phyloP scores from a whole-genome alignment of 2,329 filamentous ascomycete genomes.

The Penicillium sp. region DNA sequence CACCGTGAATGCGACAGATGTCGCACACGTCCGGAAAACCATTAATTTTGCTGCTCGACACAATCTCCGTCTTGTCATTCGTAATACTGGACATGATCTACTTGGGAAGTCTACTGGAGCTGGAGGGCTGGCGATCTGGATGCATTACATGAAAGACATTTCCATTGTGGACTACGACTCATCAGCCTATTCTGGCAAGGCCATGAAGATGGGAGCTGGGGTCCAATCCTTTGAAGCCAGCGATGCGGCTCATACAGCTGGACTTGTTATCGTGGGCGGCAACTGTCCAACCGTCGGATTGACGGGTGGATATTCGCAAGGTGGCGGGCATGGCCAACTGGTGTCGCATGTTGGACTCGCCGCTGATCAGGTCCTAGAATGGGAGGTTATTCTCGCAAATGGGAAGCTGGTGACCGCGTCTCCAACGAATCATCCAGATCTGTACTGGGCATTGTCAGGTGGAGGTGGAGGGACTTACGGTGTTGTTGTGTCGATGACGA shows the following conservation, averaged over 20 bases:
- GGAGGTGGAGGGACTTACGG: constrained; percentile 20
- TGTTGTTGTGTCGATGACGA: constrained; percentile 12
- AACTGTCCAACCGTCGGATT: constrained; percentile 13
- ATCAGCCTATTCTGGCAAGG: constrained; percentile 5
- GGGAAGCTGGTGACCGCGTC: constrained; percentile 15
- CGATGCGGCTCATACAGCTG: neutral
- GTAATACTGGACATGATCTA: constrained; percentile 47
- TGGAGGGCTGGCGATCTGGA: constrained; percentile 42
- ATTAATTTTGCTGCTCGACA: constrained; percentile 10
- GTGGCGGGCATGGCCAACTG: constrained; percentile 44
- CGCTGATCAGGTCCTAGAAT: constrained; percentile 32
- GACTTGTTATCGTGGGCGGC: neutral
- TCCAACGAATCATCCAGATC: constrained; percentile 14
- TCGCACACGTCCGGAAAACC: constrained; percentile 1
- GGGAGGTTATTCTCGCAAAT: constrained; percentile 40
- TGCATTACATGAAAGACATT: constrained; percentile 41
- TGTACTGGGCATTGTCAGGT: constrained; percentile 24
- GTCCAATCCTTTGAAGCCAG: constrained; percentile 12
- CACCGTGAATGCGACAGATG: constrained; percentile 11
- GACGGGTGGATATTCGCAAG: constrained; percentile 39
- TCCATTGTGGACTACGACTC: constrained; percentile 11
- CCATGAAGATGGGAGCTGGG: constrained; percentile 12
- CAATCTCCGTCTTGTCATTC: constrained; percentile 33
- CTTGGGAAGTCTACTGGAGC: constrained; percentile 34
- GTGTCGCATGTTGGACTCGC: constrained; percentile 44